A percentile compares a stretch with the other conserved stretches of the same genome.
phyloP scores from a whole-genome alignment of 176 grass and related monocot genomes.

The Poa pratensis region DNA sequence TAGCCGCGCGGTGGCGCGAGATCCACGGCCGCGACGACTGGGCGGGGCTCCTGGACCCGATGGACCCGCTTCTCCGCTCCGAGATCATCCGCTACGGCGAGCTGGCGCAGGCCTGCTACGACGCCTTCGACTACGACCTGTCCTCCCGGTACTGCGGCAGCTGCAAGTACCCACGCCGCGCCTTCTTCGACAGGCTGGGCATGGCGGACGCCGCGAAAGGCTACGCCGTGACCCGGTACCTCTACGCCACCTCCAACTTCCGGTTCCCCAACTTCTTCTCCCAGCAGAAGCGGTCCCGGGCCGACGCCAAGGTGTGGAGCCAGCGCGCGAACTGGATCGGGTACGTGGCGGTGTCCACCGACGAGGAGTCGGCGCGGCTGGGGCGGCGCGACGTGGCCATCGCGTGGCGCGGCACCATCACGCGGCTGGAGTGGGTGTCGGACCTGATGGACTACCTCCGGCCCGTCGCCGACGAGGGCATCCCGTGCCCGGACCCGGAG shows the following conservation, averaged over 20 bases:
- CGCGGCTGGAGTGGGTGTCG: constrained; percentile 82
- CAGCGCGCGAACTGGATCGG: constrained; percentile 94
- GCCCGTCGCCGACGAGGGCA: constrained; percentile 56
- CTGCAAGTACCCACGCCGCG: constrained; percentile 59
- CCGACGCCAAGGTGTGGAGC: constrained; percentile 64
- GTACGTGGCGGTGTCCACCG: constrained; percentile 82
- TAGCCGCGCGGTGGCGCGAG: constrained; percentile 66
- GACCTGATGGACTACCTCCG: constrained; percentile 85
- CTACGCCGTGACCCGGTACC: constrained; percentile 64
- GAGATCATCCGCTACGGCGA: constrained; percentile 90
- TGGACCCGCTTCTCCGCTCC: constrained; percentile 72
- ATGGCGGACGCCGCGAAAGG: constrained; percentile 44
- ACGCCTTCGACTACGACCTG: constrained; percentile 78
- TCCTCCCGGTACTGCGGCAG: constrained; percentile 77
- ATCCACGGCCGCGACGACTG: constrained; percentile 81
- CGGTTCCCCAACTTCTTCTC: constrained; percentile 48
- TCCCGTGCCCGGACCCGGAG: constrained; percentile 66
- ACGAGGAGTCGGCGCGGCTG: constrained; percentile 59
- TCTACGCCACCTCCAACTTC: constrained; percentile 75
- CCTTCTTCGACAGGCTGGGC: constrained; percentile 58
- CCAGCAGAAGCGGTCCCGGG: constrained; percentile 24
- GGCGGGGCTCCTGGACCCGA: constrained; percentile 72
- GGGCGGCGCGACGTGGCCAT: constrained; percentile 85
- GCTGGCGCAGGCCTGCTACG: constrained; percentile 88
- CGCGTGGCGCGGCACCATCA: constrained; percentile 89